Evolutionary conservation across 2,329 filamentous ascomycete genomes (phyloP).

Genomic region (Phialocephala sp.): DNA sequence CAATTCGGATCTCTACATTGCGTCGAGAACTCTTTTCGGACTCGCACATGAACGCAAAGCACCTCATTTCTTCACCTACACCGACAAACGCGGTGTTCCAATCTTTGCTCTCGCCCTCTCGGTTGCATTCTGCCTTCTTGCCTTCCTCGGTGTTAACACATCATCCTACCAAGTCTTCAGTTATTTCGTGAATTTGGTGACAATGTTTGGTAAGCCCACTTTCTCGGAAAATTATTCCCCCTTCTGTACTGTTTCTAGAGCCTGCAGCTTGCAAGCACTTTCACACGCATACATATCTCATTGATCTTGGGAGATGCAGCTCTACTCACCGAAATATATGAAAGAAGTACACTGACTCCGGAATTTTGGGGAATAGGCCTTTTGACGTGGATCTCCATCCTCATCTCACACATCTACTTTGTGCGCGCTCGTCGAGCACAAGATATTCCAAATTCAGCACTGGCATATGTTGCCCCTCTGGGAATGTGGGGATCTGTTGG

Average conservation of each 20-base stretch:
- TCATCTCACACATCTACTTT: slow-evolving; percentile 73
- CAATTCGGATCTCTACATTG: slow-evolving; percentile 67
- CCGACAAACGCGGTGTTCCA: slow-evolving; percentile 62
- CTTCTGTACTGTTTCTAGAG: too few relatives aligned
- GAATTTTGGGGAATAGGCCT: slow-evolving; percentile 23
- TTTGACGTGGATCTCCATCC: slow-evolving; percentile 51
- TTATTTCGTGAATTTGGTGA: slow-evolving; percentile 73
- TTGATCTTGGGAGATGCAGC: too few relatives aligned
- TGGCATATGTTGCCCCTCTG: slow-evolving; percentile 73
- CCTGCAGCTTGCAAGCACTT: too few relatives aligned
- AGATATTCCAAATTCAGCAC: slow-evolving; percentile 56
- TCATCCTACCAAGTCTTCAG: slow-evolving; percentile 68
- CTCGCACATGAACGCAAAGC: slow-evolving; percentile 71
- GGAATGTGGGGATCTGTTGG: slow-evolving; percentile 72
- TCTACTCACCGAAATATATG: too few relatives aligned
- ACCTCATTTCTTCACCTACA: slow-evolving; percentile 60
- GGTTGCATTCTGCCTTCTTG: slow-evolving; percentile 63
- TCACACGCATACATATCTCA: too few relatives aligned
- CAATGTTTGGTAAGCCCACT: slow-evolving; percentile 31
- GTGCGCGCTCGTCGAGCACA: slow-evolving; percentile 67
- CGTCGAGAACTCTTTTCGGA: slow-evolving; percentile 72
- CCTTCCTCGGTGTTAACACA: slow-evolving; percentile 67
- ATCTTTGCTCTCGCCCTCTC: slow-evolving; percentile 51
- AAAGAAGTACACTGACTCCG: too few relatives aligned
- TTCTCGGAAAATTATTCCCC: too few relatives aligned